These are phyloP conservation scores for Candida gigantensis DNA, from an alignment of 1,139 yeast genomes.

Conservation along the genomic window DNA sequence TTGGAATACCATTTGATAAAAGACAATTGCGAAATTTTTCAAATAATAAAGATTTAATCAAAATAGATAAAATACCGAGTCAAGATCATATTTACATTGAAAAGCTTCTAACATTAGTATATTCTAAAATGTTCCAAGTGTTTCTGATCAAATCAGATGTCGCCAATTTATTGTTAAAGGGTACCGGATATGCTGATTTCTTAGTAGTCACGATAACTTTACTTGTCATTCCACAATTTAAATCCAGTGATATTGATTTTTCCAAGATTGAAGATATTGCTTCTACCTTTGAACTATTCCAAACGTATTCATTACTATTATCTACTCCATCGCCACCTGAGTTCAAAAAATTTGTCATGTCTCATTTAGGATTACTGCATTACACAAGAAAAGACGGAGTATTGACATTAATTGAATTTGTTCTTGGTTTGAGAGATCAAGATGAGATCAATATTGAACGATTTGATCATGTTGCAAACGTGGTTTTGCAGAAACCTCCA, in stretches of 20 bases:
- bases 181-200: constrained; percentile 75
- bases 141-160: constrained; percentile 49
- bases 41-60: constrained; percentile 25
- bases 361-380: constrained; percentile 55
- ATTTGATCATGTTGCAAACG: constrained; percentile 62
- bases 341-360: constrained; percentile 46
- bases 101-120: constrained; percentile 34
- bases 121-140: constrained; percentile 32
- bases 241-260: constrained; percentile 10
- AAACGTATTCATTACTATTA: constrained; percentile 54
- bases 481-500: constrained; percentile 64
- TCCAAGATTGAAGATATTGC: constrained; percentile 31
- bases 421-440: constrained; percentile 72
- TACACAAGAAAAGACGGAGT: constrained; percentile 62
- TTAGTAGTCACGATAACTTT: constrained; percentile 58
- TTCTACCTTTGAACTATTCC: constrained; percentile 62
- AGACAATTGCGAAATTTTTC: constrained; percentile 53
- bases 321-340: constrained; percentile 41
- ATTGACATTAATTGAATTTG: constrained; percentile 68
- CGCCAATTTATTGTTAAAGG: constrained; percentile 55
- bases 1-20: constrained; percentile 68
- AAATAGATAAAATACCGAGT: constrained; percentile 19
- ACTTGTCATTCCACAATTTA: constrained; percentile 41
- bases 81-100: constrained; percentile 18
- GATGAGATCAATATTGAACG: constrained; percentile 68